Evolutionary conservation across 805 yeast genomes (phyloP).

Genomic region (Metschnikowia peoriensis): DNA sequence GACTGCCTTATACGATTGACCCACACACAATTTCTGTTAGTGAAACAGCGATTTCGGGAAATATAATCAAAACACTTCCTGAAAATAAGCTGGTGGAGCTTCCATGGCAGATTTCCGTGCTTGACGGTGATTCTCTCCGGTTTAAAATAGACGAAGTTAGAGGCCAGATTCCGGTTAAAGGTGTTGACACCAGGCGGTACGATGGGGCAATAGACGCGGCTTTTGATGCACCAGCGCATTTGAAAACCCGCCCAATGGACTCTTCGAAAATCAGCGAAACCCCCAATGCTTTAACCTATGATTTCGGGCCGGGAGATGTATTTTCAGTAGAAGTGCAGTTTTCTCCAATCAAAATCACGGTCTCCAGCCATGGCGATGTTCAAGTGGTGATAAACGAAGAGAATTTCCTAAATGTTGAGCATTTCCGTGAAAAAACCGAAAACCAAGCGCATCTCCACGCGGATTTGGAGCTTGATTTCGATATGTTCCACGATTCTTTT

Average conservation of each 20-base stretch:
- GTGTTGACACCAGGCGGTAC: constrained; percentile 57
- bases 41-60: constrained; percentile 41
- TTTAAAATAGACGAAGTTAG: constrained; percentile 65
- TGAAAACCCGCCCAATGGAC: neutral
- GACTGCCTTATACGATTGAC: constrained; percentile 25
- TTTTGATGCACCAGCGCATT: constrained; percentile 6
- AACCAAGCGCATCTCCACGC: constrained; percentile 26
- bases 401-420: constrained; percentile 78
- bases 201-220: constrained; percentile 27
- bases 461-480: constrained; percentile 59
- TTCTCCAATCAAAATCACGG: constrained; percentile 49
- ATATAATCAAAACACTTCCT: constrained; percentile 42
- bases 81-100: constrained; percentile 31
- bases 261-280: constrained; percentile 7
- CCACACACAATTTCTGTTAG: constrained; percentile 15
- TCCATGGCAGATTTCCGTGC: constrained; percentile 56
- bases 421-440: constrained; percentile 50
- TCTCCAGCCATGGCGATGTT: constrained; percentile 44
- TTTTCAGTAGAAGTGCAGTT: constrained; percentile 44
- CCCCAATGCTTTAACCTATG: constrained; percentile 15
- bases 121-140: constrained; percentile 58
- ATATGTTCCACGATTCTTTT: constrained; percentile 71
- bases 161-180: constrained; percentile 19
- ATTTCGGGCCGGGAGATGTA: constrained; percentile 40
- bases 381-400: constrained; percentile 67